Evolutionary conservation across 2,329 filamentous ascomycete species (phyloP).

Genomic region (Epichloe aotearoae): DNA sequence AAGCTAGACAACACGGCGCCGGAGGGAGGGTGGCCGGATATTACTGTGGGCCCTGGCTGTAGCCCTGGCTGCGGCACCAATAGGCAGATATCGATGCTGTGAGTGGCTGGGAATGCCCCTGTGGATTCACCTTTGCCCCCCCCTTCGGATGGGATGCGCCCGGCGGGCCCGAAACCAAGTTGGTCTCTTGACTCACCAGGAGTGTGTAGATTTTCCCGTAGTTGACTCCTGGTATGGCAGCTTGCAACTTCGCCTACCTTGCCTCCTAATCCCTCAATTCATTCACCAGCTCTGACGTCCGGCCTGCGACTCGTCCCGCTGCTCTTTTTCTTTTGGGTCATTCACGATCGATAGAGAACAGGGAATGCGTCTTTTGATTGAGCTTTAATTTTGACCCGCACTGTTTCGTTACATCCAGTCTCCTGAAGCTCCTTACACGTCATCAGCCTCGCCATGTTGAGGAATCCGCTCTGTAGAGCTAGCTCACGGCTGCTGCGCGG

Average conservation of each 20-base stretch:
- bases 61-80: background rate
- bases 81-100: constrained; percentile 1
- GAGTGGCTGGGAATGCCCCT: constrained; percentile 11
- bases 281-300: constrained; percentile 1
- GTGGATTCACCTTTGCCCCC: background rate
- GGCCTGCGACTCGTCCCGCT: constrained; percentile 34
- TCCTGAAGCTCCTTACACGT: constrained; percentile 5
- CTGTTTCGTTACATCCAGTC: constrained; percentile 6
- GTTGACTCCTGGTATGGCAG: background rate
- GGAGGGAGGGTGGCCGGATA: background rate
- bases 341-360: constrained; percentile 17
- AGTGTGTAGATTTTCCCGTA: constrained; percentile 1
- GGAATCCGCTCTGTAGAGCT: constrained; percentile 52
- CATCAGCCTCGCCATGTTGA: constrained; percentile 47
- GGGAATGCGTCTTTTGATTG: constrained; percentile 17
- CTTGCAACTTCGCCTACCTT: constrained; percentile 2
- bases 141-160: background rate
- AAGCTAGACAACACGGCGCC: background rate
- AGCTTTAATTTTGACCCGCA: constrained; percentile 10
- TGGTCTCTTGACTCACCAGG: background rate
- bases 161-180: too few relatives aligned
- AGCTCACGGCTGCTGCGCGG: constrained; percentile 48
- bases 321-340: constrained; percentile 26
- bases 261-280: constrained; percentile 6
- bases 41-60: too few relatives aligned